phyloP scores from a whole-genome alignment of 2,329 filamentous ascomycete genomes.

The Colletotrichum plurivorum region DNA sequence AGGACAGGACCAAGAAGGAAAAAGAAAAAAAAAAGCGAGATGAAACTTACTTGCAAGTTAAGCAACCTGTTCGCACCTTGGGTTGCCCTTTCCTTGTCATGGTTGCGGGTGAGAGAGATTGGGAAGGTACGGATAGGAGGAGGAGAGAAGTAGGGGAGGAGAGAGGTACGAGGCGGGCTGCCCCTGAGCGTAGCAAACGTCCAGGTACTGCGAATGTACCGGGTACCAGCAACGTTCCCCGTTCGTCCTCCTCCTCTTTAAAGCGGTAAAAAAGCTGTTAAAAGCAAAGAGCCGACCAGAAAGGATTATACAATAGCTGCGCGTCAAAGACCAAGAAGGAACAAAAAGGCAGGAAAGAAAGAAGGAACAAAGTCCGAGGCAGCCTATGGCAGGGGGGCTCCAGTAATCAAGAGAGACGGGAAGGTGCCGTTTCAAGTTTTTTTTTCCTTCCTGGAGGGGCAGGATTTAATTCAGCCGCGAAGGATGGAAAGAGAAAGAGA shows the following conservation, averaged over 20 bases:
- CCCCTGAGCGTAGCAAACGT: not conserved
- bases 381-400: constrained; percentile 18
- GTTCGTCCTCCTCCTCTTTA: not conserved
- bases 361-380: constrained; percentile 23
- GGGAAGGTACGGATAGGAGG: not conserved
- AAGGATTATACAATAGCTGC: not conserved
- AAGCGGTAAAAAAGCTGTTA: not conserved
- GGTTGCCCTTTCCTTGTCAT: constrained; percentile 39
- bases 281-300: not conserved
- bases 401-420: constrained; percentile 17
- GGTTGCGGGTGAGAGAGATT: not conserved
- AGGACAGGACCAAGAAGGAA: not conserved
- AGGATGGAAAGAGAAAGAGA: not conserved
- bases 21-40: not conserved
- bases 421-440: constrained; percentile 18
- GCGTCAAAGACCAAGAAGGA: not conserved
- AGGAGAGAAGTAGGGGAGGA: constrained; percentile 1
- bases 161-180: constrained; percentile 23
- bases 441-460: constrained; percentile 1
- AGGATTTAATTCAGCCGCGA: constrained; percentile 1
- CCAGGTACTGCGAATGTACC: constrained; percentile 3
- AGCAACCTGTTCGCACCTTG: constrained; percentile 65
- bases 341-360: not conserved
- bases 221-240: not conserved
- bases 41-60: constrained; percentile 66